phyloP scores from a whole-genome alignment of 2,329 filamentous ascomycete genomes.

The Lachnellula cervina region DNA sequence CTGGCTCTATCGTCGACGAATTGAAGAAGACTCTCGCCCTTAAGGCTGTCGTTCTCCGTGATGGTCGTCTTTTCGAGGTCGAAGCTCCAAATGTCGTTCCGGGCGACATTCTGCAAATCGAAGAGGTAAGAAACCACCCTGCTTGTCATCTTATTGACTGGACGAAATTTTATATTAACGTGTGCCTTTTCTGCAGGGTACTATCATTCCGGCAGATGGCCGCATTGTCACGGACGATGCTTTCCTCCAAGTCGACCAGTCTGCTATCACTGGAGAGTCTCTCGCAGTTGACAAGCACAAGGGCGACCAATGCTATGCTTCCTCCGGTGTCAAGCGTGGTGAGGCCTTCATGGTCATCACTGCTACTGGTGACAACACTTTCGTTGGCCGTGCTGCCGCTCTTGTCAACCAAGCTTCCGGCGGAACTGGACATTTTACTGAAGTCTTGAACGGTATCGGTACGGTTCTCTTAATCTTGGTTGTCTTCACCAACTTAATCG shows the following conservation, averaged over 20 bases:
- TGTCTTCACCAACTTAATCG: slow-evolving; percentile 71
- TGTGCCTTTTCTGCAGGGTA: slow-evolving; percentile 48
- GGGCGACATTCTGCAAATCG: slow-evolving; percentile 83
- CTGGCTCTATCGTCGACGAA: slow-evolving; percentile 84
- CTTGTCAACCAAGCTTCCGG: slow-evolving; percentile 72
- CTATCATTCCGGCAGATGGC: slow-evolving; percentile 85
- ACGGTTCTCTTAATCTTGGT: slow-evolving; percentile 76
- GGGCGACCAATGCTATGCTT: slow-evolving; percentile 76
- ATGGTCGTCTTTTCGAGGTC: slow-evolving; percentile 71
- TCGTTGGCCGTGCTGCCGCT: slow-evolving; percentile 82
- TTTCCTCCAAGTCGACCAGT: slow-evolving; percentile 88
- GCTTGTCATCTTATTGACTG: background rate
- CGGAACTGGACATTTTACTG: slow-evolving; percentile 81
- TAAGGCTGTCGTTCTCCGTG: slow-evolving; percentile 82
- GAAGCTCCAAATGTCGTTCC: slow-evolving; percentile 81
- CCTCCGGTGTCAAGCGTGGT: slow-evolving; percentile 86
- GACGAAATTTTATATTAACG: slow-evolving; percentile 7
- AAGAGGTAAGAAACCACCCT: slow-evolving; percentile 53
- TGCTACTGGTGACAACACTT: slow-evolving; percentile 82
- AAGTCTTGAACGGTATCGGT: slow-evolving; percentile 84
- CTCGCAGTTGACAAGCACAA: slow-evolving; percentile 86
- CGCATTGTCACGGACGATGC: slow-evolving; percentile 78
- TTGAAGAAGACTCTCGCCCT: slow-evolving; percentile 86
- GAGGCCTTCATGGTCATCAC: slow-evolving; percentile 79
- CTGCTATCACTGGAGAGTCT: slow-evolving; percentile 86